phyloP scores from a whole-genome alignment of 345 rosid genomes.

The Ceriops decandra region DNA sequence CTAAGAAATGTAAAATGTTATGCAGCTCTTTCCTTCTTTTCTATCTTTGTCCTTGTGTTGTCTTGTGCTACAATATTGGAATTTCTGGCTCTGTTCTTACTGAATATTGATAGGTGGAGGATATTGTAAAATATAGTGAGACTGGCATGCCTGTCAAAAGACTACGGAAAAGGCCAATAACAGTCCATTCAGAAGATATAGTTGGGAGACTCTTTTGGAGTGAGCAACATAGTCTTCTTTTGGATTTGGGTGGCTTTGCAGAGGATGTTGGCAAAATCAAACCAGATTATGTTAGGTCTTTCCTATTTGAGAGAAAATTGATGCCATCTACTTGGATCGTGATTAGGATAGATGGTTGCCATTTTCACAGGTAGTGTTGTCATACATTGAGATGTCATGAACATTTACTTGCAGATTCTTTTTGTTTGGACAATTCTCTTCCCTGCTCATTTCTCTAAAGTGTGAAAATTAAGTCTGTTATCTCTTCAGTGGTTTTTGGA shows the following conservation, averaged over 20 bases:
- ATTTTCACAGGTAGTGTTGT: slow-evolving; percentile 71
- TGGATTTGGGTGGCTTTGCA: slow-evolving; percentile 54
- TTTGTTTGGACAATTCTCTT: not conserved
- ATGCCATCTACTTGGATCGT: slow-evolving; percentile 79
- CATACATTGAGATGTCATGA: no score
- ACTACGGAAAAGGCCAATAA: slow-evolving; percentile 53
- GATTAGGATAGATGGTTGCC: slow-evolving; percentile 89
- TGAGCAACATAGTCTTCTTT: slow-evolving; percentile 45
- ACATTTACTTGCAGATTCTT: not conserved
- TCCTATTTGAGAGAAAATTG: slow-evolving; percentile 66
- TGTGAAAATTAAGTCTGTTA: not conserved
- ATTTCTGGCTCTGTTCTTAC: not conserved
- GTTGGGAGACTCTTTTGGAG: slow-evolving; percentile 74
- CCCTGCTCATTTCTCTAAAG: not conserved
- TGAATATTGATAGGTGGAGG: slow-evolving; percentile 52
- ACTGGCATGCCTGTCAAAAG: slow-evolving; percentile 70
- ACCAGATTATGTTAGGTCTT: slow-evolving; percentile 58
- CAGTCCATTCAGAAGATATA: slow-evolving; percentile 53
- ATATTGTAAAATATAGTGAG: slow-evolving; percentile 62
- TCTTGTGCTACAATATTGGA: not conserved
- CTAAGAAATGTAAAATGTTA: no score
- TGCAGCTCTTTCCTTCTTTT: not conserved
- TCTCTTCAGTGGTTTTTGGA: not conserved
- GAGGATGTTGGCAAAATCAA: slow-evolving; percentile 54
- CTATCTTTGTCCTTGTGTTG: not conserved